Base-by-base conservation (phyloP, 2,329 filamentous ascomycete species). In the Didymella keratinophila region DNA sequence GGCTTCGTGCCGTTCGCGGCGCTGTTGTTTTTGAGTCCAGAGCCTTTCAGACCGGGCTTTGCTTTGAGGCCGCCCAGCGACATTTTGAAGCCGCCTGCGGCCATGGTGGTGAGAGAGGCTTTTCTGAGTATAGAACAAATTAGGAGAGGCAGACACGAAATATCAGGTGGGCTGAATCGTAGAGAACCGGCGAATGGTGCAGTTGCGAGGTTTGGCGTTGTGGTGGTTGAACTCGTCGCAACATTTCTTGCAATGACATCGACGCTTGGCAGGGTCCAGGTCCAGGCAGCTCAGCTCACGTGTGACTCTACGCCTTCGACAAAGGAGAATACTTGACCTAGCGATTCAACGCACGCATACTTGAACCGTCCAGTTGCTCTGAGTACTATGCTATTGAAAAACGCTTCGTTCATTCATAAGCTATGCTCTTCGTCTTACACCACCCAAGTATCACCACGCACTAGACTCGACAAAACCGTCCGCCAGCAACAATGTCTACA, bases 71-170 rank as follows among this genome's bases (percentile, higher is more conserved):
- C 63, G 34, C 62, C 66, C 46, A 76, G 65, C 49, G 73, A 75
- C 67, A 76, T 67, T 57, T 75, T 76, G 63, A 76, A 76, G 68
- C 71, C 72, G 64, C 69, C 70, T 50, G 71, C 65, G 65, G 71
- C 68, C 71, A 74, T 74, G 53, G 69, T 60, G 79, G 76, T 36
- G 43, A 20, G 36, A n/a, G 21, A 30, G 20, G 20, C 0, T 16
- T 46, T 43, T 39, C 28, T 1, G 16, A 25, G 27, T 12, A 27
- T 25, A 11, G 20, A 16, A 18, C 4, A 1, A 5, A 2, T 37
- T 28, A 18, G 6, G 5, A 14, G 11, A 11, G 39, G 16, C 8
- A 5, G 23, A 2, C 27, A 6, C 25, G 23, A 4, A 8, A 11
- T 4, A 14, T 4, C 12, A 6, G 10, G 41, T 14, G 23, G 4